Evolutionary conservation across 2,329 filamentous ascomycete species (phyloP).

Genomic region (Fusarium falciforme): DNA sequence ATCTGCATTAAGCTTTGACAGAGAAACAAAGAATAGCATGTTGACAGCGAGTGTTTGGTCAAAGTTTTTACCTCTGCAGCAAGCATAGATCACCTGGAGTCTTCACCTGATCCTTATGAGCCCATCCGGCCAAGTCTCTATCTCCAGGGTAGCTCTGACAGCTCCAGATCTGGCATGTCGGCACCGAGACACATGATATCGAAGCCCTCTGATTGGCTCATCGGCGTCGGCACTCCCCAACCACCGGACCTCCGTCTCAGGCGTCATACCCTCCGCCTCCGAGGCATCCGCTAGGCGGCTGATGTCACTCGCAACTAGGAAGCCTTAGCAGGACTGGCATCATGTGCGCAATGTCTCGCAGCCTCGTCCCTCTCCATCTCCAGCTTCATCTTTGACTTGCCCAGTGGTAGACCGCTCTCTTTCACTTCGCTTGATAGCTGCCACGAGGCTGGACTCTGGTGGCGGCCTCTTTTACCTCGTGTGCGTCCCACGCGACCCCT

Average conservation of each 20-base stretch:
- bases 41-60: neutral
- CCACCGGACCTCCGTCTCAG: constrained; percentile 22
- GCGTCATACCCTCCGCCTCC: constrained; percentile 40
- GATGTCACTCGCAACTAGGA: constrained; percentile 38
- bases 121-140: neutral
- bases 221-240: constrained; percentile 18
- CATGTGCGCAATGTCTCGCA: constrained; percentile 43
- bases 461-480: neutral
- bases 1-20: neutral
- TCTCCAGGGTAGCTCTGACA: constrained; percentile 16
- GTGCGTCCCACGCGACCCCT: constrained; percentile 36
- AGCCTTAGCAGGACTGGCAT: constrained; percentile 17
- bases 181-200: constrained; percentile 28
- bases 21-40: neutral
- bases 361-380: constrained; percentile 17
- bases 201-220: constrained; percentile 28
- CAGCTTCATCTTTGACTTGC: constrained; percentile 10
- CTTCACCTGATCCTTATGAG: constrained; percentile 11
- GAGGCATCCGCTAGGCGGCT: constrained; percentile 34
- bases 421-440: neutral
- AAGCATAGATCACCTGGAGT: constrained; percentile 17
- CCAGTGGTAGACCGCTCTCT: constrained; percentile 6
- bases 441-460: constrained; percentile 29
- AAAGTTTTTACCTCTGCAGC: neutral
- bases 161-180: constrained; percentile 22